Conservation (phyloP, 345 rosid species). For the Angophora floribunda region DNA sequence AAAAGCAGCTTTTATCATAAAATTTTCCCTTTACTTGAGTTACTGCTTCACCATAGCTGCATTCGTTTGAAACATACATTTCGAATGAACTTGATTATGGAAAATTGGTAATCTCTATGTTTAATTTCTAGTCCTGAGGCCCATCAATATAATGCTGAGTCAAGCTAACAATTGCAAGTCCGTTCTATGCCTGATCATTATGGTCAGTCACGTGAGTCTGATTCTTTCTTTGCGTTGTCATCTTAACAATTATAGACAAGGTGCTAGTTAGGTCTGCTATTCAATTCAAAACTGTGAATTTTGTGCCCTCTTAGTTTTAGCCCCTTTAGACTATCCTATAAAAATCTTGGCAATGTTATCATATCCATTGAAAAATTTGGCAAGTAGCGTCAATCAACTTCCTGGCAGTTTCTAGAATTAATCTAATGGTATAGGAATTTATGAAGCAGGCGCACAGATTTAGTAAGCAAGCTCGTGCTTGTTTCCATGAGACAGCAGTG, state of each 20-base stretch:
- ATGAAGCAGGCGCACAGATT: neutral
- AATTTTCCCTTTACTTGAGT: neutral
- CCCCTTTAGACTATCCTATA: neutral
- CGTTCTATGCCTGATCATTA: conserved; percentile 11
- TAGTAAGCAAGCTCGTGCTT: neutral
- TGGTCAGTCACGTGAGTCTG: conserved; percentile 16
- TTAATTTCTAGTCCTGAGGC: neutral
- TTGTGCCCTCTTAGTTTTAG: neutral
- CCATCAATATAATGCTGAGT: conserved; percentile 2
- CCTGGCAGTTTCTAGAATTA: neutral
- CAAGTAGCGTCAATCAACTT: neutral
- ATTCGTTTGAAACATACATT: neutral
- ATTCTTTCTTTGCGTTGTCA: neutral
- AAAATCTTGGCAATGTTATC: neutral
- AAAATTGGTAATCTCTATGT: neutral
- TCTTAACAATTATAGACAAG: neutral
- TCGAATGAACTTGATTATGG: neutral
- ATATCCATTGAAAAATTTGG: neutral
- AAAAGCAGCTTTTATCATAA: neutral
- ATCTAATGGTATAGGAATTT: neutral
- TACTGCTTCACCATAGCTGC: neutral
- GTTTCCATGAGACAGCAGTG: neutral
- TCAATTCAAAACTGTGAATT: neutral
- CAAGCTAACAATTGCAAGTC: conserved; percentile 26
- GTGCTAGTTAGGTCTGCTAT: neutral